Evolutionary conservation across 2,329 filamentous ascomycete species (phyloP), one percentile per base, ranked within the genome.

Genomic region (Lasiodiplodia theobromae): DNA sequence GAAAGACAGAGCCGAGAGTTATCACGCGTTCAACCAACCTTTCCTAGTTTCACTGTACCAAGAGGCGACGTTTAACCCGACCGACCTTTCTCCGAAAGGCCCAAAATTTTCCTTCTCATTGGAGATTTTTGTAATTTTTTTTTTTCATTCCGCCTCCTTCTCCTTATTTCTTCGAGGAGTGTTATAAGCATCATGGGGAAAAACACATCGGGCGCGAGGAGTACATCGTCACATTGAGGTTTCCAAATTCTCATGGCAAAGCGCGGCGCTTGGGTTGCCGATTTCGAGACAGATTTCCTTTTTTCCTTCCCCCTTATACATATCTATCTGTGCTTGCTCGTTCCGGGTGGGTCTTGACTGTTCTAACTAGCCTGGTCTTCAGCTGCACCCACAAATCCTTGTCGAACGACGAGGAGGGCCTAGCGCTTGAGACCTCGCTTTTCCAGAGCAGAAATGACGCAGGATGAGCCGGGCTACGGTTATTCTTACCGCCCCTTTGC

Each of bases 181-280:
- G 37, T 49, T 38, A 21, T 4, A 14, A 52, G 60, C 60, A 64
- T 64, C 18, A 28, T 14, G 40, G 60, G 23, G 38, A 34, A 38
- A 52, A 64, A 38, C 8, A 49, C 31, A 64, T 12, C 12, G 25
- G 58, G 58, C 40, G 58, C 37, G 57, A 34, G 58, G 58, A 12
- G 38, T 62, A 34, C 28, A 64, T 34, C 28, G 52, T 64, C 44
- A 21, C 25, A 53, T 52, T 21, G 11, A n/a, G 44, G 7, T 52
- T 64, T 51, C 25, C 12, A n/a, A 3, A 34, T 52, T 52, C 31
- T 64, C 31, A 38, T 52, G 21, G 60, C 60, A 64, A 64, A 64
- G 60, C 60, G 60, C 52, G 60, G 60, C 60, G 60, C 60, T 38
- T 52, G 60, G 60, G 40, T n/a, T 64, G 60, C n/a, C 47, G 60